Evolutionary conservation across 305 asterid species (phyloP), one percentile per base, ranked within the genome.

Genomic region (Fraxinus xanthoxyloides): DNA sequence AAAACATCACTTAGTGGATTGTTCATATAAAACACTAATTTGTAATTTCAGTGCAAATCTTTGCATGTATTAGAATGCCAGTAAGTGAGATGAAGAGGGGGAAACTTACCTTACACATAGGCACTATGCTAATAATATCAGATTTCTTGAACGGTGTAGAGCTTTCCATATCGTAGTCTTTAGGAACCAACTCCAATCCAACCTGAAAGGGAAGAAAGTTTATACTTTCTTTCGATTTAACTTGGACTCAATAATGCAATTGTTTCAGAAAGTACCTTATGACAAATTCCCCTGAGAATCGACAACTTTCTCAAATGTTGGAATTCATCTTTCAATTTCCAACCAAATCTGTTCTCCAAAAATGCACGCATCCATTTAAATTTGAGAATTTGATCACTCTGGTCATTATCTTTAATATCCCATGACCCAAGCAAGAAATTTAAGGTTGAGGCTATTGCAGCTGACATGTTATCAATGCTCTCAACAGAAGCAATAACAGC

Each of bases 241-340:
- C 78, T 79, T 77, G 80, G 75, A 79, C 40, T 35, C 75, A 19
- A 34, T 34, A 21, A n/a, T 78, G 82, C 80, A 80, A 75, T 43
- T 46, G 83, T 36, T 76, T 83, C 56, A 80, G 82, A 40, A 65
- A 78, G 81, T 85, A 97, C 99, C 99, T 97, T 97, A 54, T 92
- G 98, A 82, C 98, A 97, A 82, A 95, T 97, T 82, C 98, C 98
- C 80, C 97, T 93, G 86, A 97, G 97, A 87, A 97, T 86, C 48
- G 99, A 88, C 72, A 92, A 83, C 91, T 95, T 92, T 87, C 98
- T 89, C 90, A 95, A 86, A 85, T 90, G 92, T 77, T 88, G 91
- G 80, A 92, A 85, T 82, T 95, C 98, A 88, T 92, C 97, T 83
- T 90, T 92, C 86, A 97, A 78, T 74, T 74, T 88, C 97, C 98